Base-by-base conservation (phyloP, 345 rosid species). In the Salix koriyanagi region DNA sequence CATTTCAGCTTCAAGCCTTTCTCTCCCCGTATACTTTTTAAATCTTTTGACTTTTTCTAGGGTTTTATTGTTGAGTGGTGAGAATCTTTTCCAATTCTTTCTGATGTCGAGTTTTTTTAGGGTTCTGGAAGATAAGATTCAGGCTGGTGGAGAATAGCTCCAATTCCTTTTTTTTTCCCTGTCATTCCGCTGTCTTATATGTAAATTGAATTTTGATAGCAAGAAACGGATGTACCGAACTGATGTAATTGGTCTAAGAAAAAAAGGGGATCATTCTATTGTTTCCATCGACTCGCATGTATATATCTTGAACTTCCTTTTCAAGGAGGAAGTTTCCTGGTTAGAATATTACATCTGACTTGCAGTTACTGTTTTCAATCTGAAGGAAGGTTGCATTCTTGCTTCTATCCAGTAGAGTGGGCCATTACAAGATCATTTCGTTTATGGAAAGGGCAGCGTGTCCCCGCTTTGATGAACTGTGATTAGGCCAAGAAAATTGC, bases 201-300 rank as follows among this genome's bases (percentile, higher is more conserved):
- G 91, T 90, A 88, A 90, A 90, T 89, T 88, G 88, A 88, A 80
- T 88, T 89, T 89, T 88, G 89, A 85, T 83, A 84, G 89, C 84
- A 77, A 76, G 90, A 78, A 85, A 80, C 76, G 65, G 60, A 69
- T 85, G 87, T 88, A 84, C 73, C 73, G 76, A 81, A 80, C 70
- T 86, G 88, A 88, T 90, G 91, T 90, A 90, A 84, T 72, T 81
- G 90, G 85, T 83, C 77, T 77, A 85, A 85, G 78, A 75, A 36
- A 36, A n/a, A 83, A 82, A 73, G 61, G 61, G 39, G 44, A 77
- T 65, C 52, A 12, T 78, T 67, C 81, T 52, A 71, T 84, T 81
- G 74, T 76, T 86, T 76, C 65, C 75, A 72, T 65, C 77, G 68
- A 48, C 74, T 1, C 44, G 58, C 5, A 7, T 6, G 62, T 58